A percentile compares a stretch with the other conserved stretches of the same genome.
Evolutionary conservation across 1,284 basidiomycete genomes (phyloP).

Genomic region (Malassezia brasiliensis): DNA sequence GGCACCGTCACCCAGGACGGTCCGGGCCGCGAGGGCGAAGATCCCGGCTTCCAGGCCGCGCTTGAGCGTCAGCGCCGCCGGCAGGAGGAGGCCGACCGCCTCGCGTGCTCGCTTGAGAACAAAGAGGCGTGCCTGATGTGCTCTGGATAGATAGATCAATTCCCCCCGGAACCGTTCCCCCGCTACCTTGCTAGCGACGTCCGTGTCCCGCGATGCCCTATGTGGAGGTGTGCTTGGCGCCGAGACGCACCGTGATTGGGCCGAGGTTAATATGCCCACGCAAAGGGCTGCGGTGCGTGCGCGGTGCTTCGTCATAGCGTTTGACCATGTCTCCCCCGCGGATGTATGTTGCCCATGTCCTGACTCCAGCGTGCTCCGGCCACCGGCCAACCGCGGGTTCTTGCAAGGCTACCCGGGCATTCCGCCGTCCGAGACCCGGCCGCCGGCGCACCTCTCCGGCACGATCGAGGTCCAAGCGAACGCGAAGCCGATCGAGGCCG

Average conservation of each 20-base stretch:
- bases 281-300: too few relatives aligned
- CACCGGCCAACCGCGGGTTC: slow-evolving; percentile 38
- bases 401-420: slow-evolving; percentile 45
- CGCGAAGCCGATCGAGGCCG: slow-evolving; percentile 33
- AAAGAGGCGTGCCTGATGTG: slow-evolving; percentile 53
- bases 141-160: slow-evolving; percentile 21
- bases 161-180: neutral
- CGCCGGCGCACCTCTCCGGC: slow-evolving; percentile 39
- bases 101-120: slow-evolving; percentile 76
- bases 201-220: too few relatives aligned
- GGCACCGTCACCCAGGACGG: slow-evolving; percentile 40
- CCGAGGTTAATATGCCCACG: too few relatives aligned
- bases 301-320: too few relatives aligned
- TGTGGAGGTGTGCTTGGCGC: too few relatives aligned
- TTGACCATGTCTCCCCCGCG: slow-evolving; percentile 5
- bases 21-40: slow-evolving; percentile 50
- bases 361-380: slow-evolving; percentile 24
- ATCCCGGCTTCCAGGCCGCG: slow-evolving; percentile 70
- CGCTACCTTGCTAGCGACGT: too few relatives aligned
- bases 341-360: neutral
- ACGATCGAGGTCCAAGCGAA: slow-evolving; percentile 35
- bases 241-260: too few relatives aligned
- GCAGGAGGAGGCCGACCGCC: slow-evolving; percentile 69
- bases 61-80: slow-evolving; percentile 62
- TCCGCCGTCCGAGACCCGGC: slow-evolving; percentile 24